Conservation (phyloP, 495 filamentous ascomycete species). For the Halenospora varia region DNA sequence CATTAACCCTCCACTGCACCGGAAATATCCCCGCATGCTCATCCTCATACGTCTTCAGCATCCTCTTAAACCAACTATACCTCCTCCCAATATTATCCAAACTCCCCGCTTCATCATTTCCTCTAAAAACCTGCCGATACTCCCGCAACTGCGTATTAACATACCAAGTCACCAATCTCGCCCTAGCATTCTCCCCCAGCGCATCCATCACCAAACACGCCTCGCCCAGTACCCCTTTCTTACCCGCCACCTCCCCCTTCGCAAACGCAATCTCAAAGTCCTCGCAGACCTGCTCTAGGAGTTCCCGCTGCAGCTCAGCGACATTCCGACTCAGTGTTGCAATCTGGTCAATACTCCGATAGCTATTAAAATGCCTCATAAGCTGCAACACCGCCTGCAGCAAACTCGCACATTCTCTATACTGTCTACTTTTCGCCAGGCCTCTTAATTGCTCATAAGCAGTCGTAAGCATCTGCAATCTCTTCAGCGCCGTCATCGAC, state of each 20-base stretch:
- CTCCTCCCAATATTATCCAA: constrained; percentile 94
- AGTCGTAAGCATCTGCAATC: constrained; percentile 97
- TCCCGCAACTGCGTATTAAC: constrained; percentile 96
- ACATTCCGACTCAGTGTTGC: constrained; percentile 90
- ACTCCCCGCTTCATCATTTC: constrained; percentile 94
- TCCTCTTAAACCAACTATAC: constrained; percentile 95
- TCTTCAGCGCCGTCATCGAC: constrained; percentile 96
- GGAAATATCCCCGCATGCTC: constrained; percentile 92
- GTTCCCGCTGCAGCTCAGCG: constrained; percentile 87
- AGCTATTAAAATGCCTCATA: constrained; percentile 98
- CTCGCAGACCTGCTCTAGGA: constrained; percentile 95
- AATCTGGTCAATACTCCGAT: constrained; percentile 96
- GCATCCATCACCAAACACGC: constrained; percentile 94
- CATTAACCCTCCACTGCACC: constrained; percentile 80
- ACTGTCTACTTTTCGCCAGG: constrained; percentile 81
- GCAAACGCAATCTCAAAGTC: constrained; percentile 96
- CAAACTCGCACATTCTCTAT: constrained; percentile 92
- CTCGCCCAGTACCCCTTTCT: constrained; percentile 70
- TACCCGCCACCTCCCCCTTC: constrained; percentile 73
- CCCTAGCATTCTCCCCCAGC: constrained; percentile 81
- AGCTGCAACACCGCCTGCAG: constrained; percentile 96
- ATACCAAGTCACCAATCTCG: constrained; percentile 89
- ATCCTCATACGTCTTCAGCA: constrained; percentile 93
- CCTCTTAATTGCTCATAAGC: constrained; percentile 93
- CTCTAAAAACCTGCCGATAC: constrained; percentile 87